A percentile compares a stretch with the other conserved stretches of the same genome.
These are phyloP conservation scores for Rhizophora apiculata DNA, from an alignment of 345 rosid genomes.

Conservation along the genomic window DNA sequence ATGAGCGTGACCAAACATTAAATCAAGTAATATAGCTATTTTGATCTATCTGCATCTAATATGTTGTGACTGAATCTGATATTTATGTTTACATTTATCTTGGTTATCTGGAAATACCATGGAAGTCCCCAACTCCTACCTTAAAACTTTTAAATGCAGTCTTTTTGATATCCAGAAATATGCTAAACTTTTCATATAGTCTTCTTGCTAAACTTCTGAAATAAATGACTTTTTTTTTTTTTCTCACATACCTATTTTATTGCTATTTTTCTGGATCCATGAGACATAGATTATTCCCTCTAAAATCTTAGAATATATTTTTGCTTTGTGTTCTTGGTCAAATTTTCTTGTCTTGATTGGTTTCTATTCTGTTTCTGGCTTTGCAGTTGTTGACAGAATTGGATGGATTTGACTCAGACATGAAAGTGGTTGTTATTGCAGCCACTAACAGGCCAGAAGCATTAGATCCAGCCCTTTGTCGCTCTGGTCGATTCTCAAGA, in stretches of 20 bases:
- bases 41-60: neutral
- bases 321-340: neutral
- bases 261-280: neutral
- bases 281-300: slow-evolving; percentile 5
- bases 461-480: slow-evolving; percentile 87
- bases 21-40: slow-evolving; percentile 60
- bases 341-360: neutral
- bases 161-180: neutral
- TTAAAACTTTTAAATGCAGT: too few relatives aligned
- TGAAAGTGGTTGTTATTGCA: slow-evolving; percentile 81
- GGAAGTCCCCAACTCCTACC: too few relatives aligned
- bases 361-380: slow-evolving; percentile 6
- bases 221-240: neutral
- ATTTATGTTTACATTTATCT: neutral
- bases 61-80: neutral
- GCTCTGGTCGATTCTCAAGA: slow-evolving; percentile 96
- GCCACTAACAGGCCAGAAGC: slow-evolving; percentile 97
- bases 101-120: too few relatives aligned
- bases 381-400: slow-evolving; percentile 92
- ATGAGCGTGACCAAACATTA: slow-evolving; percentile 92
- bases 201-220: neutral
- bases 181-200: neutral
- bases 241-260: neutral
- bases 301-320: neutral
- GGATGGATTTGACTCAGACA: slow-evolving; percentile 92